phyloP scores from a whole-genome alignment of 2,329 filamentous ascomycete species.

The Hymenoscyphus albidus region DNA sequence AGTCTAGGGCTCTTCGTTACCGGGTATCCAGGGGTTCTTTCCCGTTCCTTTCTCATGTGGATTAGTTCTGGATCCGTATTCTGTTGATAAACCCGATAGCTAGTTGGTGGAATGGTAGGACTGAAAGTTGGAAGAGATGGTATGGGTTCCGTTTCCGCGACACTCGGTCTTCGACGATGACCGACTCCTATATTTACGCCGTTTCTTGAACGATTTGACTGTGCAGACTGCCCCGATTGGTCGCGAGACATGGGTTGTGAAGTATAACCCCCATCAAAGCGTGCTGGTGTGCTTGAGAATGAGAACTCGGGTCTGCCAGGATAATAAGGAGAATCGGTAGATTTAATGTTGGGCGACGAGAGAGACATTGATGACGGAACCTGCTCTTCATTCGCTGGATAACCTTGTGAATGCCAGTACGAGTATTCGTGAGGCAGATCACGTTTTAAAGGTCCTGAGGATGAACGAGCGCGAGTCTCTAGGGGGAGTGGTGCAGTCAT shows the following conservation, averaged over 20 bases:
- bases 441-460: slow-evolving; percentile 11
- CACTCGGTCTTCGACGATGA: slow-evolving; percentile 16
- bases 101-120: slow-evolving; percentile 23
- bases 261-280: slow-evolving; percentile 40
- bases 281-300: slow-evolving; percentile 34
- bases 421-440: slow-evolving; percentile 19
- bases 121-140: slow-evolving; percentile 28
- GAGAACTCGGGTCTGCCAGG: slow-evolving; percentile 40
- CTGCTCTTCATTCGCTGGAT: slow-evolving; percentile 15
- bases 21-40: slow-evolving; percentile 6
- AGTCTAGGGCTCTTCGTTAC: slow-evolving; percentile 25
- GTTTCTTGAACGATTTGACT: slow-evolving; percentile 13
- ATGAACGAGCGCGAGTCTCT: slow-evolving; percentile 14
- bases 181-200: neutral
- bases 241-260: slow-evolving; percentile 50
- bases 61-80: neutral
- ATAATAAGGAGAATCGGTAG: slow-evolving; percentile 20
- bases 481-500: slow-evolving; percentile 26
- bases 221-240: slow-evolving; percentile 40
- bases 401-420: slow-evolving; percentile 20
- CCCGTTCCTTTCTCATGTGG: neutral
- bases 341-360: slow-evolving; percentile 19
- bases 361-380: slow-evolving; percentile 20
- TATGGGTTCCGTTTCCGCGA: slow-evolving; percentile 32
- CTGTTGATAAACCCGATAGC: slow-evolving; percentile 27